Conservation (phyloP, 2,329 filamentous ascomycete species). For the Cladosporium sp. region DNA sequence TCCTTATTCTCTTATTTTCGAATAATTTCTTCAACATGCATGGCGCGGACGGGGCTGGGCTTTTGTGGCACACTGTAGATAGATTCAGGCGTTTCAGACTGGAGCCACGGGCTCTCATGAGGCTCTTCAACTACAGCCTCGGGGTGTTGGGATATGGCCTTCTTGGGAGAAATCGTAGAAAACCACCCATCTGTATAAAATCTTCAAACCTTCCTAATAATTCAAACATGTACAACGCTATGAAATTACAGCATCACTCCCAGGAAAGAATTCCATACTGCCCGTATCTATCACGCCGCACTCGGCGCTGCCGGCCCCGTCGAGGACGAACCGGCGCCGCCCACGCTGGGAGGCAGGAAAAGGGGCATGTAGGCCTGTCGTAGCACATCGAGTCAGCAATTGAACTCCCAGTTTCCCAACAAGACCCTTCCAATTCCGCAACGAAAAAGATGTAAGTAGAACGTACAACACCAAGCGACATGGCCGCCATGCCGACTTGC, state of each 20-base stretch:
- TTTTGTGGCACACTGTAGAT: not conserved
- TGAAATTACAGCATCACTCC: not conserved
- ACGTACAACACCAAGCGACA: slow-evolving; percentile 43
- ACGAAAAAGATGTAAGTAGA: too few species aligned
- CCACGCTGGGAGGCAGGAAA: slow-evolving; percentile 53
- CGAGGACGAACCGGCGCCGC: not conserved
- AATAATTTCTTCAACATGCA: slow-evolving; percentile 8
- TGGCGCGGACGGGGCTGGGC: not conserved
- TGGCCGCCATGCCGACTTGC: slow-evolving; percentile 66
- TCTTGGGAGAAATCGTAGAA: not conserved
- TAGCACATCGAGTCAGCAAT: not conserved
- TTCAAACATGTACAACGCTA: slow-evolving; percentile 7
- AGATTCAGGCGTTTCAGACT: too few species aligned
- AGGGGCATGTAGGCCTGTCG: slow-evolving; percentile 56
- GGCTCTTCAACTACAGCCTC: slow-evolving; percentile 7
- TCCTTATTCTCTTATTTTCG: not conserved
- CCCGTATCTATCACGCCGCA: not conserved
- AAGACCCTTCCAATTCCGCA: too few species aligned
- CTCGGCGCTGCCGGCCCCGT: slow-evolving; percentile 6
- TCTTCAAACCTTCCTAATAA: not conserved
- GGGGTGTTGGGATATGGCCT: not conserved
- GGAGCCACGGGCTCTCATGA: not conserved
- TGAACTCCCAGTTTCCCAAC: not conserved
- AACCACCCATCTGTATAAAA: not conserved
- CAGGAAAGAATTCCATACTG: not conserved